Base-by-base conservation (phyloP, 2,329 filamentous ascomycete genomes). In the Myriangium duriaei region DNA sequence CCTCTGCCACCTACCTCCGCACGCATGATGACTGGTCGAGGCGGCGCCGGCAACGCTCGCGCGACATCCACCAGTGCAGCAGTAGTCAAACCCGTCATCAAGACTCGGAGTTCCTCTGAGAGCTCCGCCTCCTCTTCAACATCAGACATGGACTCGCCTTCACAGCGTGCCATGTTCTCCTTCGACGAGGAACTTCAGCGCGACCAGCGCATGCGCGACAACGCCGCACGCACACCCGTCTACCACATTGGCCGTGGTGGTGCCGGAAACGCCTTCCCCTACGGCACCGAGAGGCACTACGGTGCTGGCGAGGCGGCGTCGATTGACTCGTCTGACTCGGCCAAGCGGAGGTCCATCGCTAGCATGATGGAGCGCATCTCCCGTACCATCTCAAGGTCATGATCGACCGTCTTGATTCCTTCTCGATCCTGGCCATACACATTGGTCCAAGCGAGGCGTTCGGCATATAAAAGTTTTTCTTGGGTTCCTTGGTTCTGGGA, bases 121-220 rank as follows among this genome's bases (percentile, higher is more conserved):
- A 37, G 26, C 51, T 57, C 30, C 58, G 65, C 51, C 50, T 37
- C 39, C 18, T 31, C 19, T 21, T 6, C 16, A 14, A 52, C 45
- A 45, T 69, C 9, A 77, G 77, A 49, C 74, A 77, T 41, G 77
- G 18, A 14, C 30, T 32, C 36, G 13, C 30, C 36, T 6, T 15
- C 36, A 15, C 36, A 77, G 48, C 65, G 71, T 29, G 66, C 70
- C 50, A 76, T 78, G 54, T 78, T 78, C 65, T 71, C 68, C 56
- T 82, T 82, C 59, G 75, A 79, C 55, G 74, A 79, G 60, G 74
- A 79, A 51, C 65, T 79, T 36, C 66, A 72, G 47, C 67, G 67
- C 41, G 68, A 74, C 43, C 60, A 71, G 45, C 64, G 67, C 40
- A 61, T 71, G 39, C 66, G 68, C 51, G 62, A 65, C 46, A 60